phyloP scores from a whole-genome alignment of 1,139 yeast genomes.

The Geotrichum cucujoidarum region DNA sequence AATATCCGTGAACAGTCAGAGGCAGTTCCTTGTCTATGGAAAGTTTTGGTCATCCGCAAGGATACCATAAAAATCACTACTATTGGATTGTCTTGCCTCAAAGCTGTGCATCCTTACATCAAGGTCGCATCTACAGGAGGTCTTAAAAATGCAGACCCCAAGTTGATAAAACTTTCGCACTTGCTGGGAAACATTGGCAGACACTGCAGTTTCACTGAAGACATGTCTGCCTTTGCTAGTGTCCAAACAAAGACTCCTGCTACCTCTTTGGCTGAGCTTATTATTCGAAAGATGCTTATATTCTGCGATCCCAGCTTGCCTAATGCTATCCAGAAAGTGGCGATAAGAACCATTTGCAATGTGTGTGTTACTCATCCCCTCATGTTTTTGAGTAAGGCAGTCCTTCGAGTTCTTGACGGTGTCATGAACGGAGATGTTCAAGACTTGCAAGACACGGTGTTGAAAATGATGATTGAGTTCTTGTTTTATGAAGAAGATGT shows the following conservation, averaged over 20 bases:
- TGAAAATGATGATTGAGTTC: constrained; percentile 54
- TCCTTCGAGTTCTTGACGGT: constrained; percentile 50
- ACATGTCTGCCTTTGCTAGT: constrained; percentile 41
- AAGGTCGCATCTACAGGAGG: constrained; percentile 29
- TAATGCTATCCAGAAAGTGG: constrained; percentile 43
- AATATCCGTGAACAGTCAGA: constrained; percentile 55
- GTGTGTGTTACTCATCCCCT: constrained; percentile 60
- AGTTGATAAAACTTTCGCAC: constrained; percentile 53
- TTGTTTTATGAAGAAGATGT: constrained; percentile 42
- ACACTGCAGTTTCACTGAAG: constrained; percentile 48
- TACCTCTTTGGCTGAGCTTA: constrained; percentile 52
- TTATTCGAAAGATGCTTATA: constrained; percentile 52
- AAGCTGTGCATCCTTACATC: constrained; percentile 45
- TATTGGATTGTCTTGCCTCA: constrained; percentile 58
- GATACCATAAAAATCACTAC: constrained; percentile 50
- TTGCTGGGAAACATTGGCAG: constrained; percentile 67
- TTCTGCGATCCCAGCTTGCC: constrained; percentile 44
- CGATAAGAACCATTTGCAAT: constrained; percentile 52
- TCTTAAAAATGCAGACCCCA: constrained; percentile 39
- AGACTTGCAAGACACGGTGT: constrained; percentile 46
- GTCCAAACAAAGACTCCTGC: constrained; percentile 38
- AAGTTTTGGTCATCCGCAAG: constrained; percentile 44
- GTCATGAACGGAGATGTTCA: constrained; percentile 38
- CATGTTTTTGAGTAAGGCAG: constrained; percentile 47
- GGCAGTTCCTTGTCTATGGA: constrained; percentile 67